Percentiles rank a stretch among this genome's conserved stretches.
Evolutionary conservation across 2,329 filamentous ascomycete genomes (phyloP).

Genomic region (Epicoccum sorghinum): DNA sequence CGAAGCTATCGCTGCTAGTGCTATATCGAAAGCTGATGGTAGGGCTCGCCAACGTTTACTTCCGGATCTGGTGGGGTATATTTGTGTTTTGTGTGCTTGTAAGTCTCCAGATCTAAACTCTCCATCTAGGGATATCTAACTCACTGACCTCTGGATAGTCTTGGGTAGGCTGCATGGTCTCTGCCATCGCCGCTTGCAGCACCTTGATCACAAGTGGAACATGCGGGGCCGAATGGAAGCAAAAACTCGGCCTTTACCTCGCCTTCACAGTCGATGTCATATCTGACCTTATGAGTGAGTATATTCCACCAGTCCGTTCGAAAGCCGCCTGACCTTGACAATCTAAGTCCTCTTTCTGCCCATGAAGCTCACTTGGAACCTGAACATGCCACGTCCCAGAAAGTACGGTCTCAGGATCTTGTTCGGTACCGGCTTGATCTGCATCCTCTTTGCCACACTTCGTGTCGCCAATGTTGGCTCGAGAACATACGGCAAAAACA

Average conservation of each 20-base stretch:
- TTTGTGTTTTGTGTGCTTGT: constrained; percentile 4
- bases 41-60: not conserved
- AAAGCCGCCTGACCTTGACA: not conserved
- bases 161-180: constrained; percentile 33
- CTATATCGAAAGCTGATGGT: constrained; percentile 6
- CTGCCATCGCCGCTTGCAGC: not conserved
- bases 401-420: not conserved
- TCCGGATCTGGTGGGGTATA: constrained; percentile 5
- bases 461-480: not conserved
- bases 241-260: no score
- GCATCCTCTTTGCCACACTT: constrained; percentile 1
- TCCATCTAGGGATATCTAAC: not conserved
- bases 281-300: not conserved
- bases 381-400: constrained; percentile 2
- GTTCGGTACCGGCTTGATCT: not conserved
- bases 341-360: constrained; percentile 5
- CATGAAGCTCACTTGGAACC: constrained; percentile 4
- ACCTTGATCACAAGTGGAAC: no score
- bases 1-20: constrained; percentile 9
- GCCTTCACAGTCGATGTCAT: not conserved
- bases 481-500: not conserved
- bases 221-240: no score
- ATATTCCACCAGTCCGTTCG: not conserved
- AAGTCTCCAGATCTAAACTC: not conserved
- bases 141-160: constrained; percentile 28